These are phyloP conservation scores for Penicillium sp. DNA, from an alignment of 2,329 filamentous ascomycete genomes.

Conservation along the genomic window DNA sequence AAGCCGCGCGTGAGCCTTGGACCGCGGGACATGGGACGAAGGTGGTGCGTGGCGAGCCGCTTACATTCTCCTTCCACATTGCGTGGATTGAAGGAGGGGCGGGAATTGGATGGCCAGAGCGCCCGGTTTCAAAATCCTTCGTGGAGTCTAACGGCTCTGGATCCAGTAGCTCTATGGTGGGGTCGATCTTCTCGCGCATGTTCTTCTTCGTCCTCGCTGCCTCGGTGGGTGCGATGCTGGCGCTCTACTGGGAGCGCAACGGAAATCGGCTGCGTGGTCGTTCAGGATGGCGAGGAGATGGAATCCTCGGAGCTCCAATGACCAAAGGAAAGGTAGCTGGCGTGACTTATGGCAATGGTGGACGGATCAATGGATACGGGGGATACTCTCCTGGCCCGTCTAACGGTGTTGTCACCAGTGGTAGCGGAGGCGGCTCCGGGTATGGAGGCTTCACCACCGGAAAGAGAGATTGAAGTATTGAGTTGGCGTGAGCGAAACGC, in stretches of 20 bases:
- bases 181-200: slow-evolving; percentile 25
- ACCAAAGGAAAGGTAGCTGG: slow-evolving; percentile 41
- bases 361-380: slow-evolving; percentile 51
- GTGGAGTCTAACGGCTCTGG: slow-evolving; percentile 8
- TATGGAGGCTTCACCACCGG: slow-evolving; percentile 36
- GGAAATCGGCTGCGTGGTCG: slow-evolving; percentile 19
- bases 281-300: slow-evolving; percentile 40
- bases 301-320: slow-evolving; percentile 43
- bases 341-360: slow-evolving; percentile 51
- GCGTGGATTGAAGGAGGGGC: slow-evolving; percentile 58
- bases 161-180: slow-evolving; percentile 4
- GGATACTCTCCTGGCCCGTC: slow-evolving; percentile 43
- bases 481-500: too few species aligned
- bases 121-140: slow-evolving; percentile 14
- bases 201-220: slow-evolving; percentile 34
- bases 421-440: slow-evolving; percentile 21
- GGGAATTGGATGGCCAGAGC: slow-evolving; percentile 30
- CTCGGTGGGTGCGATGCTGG: slow-evolving; percentile 30
- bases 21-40: slow-evolving; percentile 50
- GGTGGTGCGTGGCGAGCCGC: slow-evolving; percentile 78
- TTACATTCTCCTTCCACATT: slow-evolving; percentile 73
- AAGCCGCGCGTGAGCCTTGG: slow-evolving; percentile 42
- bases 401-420: slow-evolving; percentile 9
- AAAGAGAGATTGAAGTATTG: slow-evolving; percentile 36
- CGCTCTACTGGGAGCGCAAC: slow-evolving; percentile 35